Conservation (phyloP, 345 rosid species). For the Camelina laxa region DNA sequence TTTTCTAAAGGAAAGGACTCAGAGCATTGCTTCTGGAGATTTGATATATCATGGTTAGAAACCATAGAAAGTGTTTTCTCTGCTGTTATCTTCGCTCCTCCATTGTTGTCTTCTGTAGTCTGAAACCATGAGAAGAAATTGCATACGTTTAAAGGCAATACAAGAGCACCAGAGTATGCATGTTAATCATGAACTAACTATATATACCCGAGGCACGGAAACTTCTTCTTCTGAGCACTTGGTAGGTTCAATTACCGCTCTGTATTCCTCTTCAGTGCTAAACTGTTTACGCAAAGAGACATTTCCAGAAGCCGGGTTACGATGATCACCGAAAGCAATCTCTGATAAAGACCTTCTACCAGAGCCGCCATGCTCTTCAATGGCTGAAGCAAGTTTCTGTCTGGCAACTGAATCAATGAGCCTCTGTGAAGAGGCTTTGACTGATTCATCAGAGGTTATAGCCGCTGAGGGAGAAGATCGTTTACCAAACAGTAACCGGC, state of each 20-base stretch:
- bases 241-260: conserved; percentile 48
- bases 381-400: conserved; percentile 76
- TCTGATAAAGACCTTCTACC: conserved; percentile 93
- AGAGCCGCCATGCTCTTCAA: conserved; percentile 86
- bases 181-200: conserved; percentile 1
- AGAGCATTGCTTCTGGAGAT: conserved; percentile 47
- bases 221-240: conserved; percentile 63
- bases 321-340: conserved; percentile 58
- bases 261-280: conserved; percentile 66
- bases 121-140: conserved; percentile 45
- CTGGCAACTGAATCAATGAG: conserved; percentile 61
- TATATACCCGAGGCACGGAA: conserved; percentile 50
- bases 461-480: conserved; percentile 57
- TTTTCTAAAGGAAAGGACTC: conserved; percentile 52
- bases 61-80: conserved; percentile 54
- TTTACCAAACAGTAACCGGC: conserved; percentile 58
- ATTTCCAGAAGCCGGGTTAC: conserved; percentile 64
- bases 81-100: conserved; percentile 54
- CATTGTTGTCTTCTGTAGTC: conserved; percentile 53
- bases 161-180: conserved; percentile 3
- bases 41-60: conserved; percentile 52
- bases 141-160: neutral
- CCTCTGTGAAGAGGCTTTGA: conserved; percentile 64
- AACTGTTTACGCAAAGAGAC: conserved; percentile 86
- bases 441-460: conserved; percentile 53